Evolutionary conservation across 257 asterid genomes (phyloP), one percentile per base, ranked within the genome.

Genomic region (Avicennia marina): DNA sequence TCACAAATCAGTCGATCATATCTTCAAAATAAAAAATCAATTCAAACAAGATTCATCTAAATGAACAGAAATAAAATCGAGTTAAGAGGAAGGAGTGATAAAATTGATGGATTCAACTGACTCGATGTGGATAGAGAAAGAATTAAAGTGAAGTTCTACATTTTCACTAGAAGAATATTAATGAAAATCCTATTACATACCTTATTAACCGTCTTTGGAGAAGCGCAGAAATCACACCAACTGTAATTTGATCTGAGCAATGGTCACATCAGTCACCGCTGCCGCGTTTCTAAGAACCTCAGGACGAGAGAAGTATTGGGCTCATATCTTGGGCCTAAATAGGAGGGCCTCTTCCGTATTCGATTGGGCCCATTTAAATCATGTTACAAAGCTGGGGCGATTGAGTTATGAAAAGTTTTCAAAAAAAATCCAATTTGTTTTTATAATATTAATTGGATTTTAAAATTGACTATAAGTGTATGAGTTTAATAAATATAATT

Each of bases 221-320:
- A 63, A 68, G 58, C 62, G 59, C 66, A 17, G 13, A 63, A 60
- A 43, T 51, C 39, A 31, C 39, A 48, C 33, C 45, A 20, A 17
- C 15, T 21, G 17, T 57, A 41, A 51, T 27, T 9, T n/a, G 61
- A 54, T 67, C 57, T 12, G 34, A 29, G 34, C 34, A 8, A 29
- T 4, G 7, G 7, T 8, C 8, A 4, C 34, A 49, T 46, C 47
- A 38, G 11, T 3, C 47, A 9, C 52, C 21, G 42, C 45, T 21
- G 33, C 18, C 18, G 34, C 39, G 25, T 7, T 26, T 32, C 22
- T 36, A 9, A 53, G 27, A 58, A 40, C 25, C n/a, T n/a, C n/a
- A n/a, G n/a, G n/a, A n/a, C n/a, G n/a, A n/a, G n/a, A n/a, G n/a
- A n/a, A n/a, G n/a, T n/a, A n/a, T n/a, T n/a, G n/a, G n/a, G n/a